Base-by-base conservation (phyloP, 2,329 filamentous ascomycete species). In the Cryphonectria radicalis region DNA sequence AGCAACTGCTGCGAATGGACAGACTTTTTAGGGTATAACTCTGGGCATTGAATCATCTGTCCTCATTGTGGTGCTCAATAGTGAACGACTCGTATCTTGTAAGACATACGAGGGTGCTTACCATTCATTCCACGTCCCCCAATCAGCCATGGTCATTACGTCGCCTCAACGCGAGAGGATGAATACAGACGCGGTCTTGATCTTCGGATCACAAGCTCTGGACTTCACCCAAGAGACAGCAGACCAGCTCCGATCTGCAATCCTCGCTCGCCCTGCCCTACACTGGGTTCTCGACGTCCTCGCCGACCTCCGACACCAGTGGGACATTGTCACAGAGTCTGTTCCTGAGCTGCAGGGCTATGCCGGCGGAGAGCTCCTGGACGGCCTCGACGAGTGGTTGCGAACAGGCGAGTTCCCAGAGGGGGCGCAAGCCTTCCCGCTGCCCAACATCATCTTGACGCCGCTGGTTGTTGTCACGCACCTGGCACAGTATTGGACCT, bases 81-180 rank as follows among this genome's bases (percentile, higher is more conserved):
- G 55, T 17, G 28, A 32, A 59, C 55, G 6, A n/a, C 55, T 59
- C 55, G 55, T 59, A 59, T 59, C 14, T 32, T 59, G 13, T 59
- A 19, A 59, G 55, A 59, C 55, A 32, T 59, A 59, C 55, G 28
- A 59, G 28, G 25, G 25, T 35, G 25, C n/a, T 59, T 19, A 3
- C 55, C 25, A 32, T 32, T 22, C 8, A 10, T 3, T 50, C 10
- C 22, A 53, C 46, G 3, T 53, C 46, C 46, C 46, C 55, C 28
- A 13, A n/a, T 6, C 28, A 59, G 55, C 55, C 25, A 59, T 59
- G 55, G 55, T 35, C 55, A 59, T 28, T 19, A 59, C 28, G 55
- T 59, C 55, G 55, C 55, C 55, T 35, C 55, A 59, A 59, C 55
- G 55, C 55, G 55, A 59, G 55, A 59, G 55, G 55, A 59, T 59